A percentile compares a stretch with the other conserved stretches of the same genome.
Evolutionary conservation across 306 rosid species (phyloP).

Genomic region (Lathyrus tuberosus): DNA sequence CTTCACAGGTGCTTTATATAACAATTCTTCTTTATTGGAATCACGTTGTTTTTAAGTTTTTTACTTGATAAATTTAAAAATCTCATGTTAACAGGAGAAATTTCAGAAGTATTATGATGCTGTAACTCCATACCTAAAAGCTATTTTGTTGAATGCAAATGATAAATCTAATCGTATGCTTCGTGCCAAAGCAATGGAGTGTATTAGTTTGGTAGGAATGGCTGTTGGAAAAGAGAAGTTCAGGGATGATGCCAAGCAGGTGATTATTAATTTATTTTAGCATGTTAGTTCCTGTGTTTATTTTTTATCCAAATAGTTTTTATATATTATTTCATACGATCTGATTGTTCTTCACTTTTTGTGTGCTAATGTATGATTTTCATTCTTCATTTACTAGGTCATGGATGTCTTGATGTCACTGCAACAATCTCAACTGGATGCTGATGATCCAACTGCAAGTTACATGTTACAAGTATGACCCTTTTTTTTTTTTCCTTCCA

Average conservation of each 20-base stretch:
- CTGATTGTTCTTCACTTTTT: slow-evolving; percentile 16
- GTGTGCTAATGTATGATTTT: slow-evolving; percentile 16
- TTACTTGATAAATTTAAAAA: slow-evolving; percentile 7
- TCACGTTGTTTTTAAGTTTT: slow-evolving; percentile 11
- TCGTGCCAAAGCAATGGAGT: slow-evolving; percentile 99
- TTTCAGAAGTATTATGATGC: slow-evolving; percentile 85
- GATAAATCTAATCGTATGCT: slow-evolving; percentile 95
- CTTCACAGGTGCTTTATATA: slow-evolving; percentile 65
- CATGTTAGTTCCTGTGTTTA: not conserved
- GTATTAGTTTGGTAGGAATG: slow-evolving; percentile 99
- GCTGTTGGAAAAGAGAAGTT: slow-evolving; percentile 99
- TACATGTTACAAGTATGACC: slow-evolving; percentile 90
- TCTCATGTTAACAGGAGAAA: slow-evolving; percentile 56
- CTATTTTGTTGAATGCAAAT: slow-evolving; percentile 89
- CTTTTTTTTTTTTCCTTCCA: not conserved
- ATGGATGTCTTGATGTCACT: slow-evolving; percentile 94
- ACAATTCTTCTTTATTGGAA: not conserved
- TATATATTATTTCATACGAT: not conserved
- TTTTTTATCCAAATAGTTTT: slow-evolving; percentile 2
- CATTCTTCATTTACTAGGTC: slow-evolving; percentile 56
- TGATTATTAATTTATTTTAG: slow-evolving; percentile 29
- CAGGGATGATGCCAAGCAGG: slow-evolving; percentile 98
- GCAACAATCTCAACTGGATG: slow-evolving; percentile 88
- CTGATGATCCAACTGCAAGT: slow-evolving; percentile 96
- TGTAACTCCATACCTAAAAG: slow-evolving; percentile 92